Percentiles rank a stretch among this genome's conserved stretches.
phyloP scores from a whole-genome alignment of 257 asterid genomes.

The Nicotiana noctiflora region DNA sequence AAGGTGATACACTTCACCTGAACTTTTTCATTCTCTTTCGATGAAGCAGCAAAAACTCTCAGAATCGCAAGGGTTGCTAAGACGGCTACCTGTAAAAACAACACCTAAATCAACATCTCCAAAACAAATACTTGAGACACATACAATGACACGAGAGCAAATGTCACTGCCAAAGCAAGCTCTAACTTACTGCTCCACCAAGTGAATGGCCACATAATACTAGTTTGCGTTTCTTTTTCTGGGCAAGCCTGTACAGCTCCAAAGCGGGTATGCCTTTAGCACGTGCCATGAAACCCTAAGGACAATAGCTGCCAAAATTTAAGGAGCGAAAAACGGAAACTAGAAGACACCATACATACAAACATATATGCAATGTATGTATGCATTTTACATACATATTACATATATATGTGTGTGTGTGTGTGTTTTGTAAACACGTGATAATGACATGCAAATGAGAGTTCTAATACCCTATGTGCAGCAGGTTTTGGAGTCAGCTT shows the following conservation, averaged over 20 bases:
- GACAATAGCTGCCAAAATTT: constrained; percentile 10
- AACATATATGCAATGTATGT: not conserved
- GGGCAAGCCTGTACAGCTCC: constrained; percentile 94
- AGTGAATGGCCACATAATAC: constrained; percentile 95
- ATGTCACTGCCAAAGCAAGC: not conserved
- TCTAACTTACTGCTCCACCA: constrained; percentile 70
- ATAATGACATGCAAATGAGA: constrained; percentile 15
- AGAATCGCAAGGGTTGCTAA: constrained; percentile 93
- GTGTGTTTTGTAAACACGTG: not conserved
- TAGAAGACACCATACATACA: not conserved
- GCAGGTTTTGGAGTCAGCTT: constrained; percentile 70
- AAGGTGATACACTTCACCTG: constrained; percentile 94
- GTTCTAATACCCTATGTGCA: constrained; percentile 70
- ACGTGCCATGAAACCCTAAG: constrained; percentile 97
- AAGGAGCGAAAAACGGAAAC: not conserved
- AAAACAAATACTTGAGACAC: not conserved
- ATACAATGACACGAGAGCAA: not conserved
- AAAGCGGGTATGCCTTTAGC: constrained; percentile 98
- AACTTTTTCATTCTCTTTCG: constrained; percentile 77
- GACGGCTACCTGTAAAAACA: constrained; percentile 71
- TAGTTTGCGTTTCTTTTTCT: constrained; percentile 76
- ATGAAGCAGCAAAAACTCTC: constrained; percentile 75
- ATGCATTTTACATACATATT: no score
- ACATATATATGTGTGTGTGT: not conserved
- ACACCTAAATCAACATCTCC: not conserved